phyloP scores from a whole-genome alignment of 2,329 filamentous ascomycete species.

The Meredithiella fracta region DNA sequence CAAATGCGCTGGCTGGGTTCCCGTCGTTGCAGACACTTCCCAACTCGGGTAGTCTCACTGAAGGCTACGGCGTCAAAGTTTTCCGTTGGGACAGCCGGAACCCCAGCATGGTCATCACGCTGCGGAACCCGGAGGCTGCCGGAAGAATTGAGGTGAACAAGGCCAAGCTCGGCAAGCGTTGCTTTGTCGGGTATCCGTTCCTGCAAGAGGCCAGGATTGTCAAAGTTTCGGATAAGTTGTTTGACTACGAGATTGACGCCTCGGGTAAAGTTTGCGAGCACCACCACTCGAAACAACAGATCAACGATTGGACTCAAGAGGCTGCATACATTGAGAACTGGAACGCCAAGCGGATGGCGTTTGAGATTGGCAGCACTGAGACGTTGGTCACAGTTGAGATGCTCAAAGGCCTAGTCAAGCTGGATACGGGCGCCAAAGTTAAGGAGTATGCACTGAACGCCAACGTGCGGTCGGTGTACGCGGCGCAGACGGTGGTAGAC shows the following conservation, averaged over 20 bases:
- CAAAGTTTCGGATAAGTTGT: constrained; percentile 81
- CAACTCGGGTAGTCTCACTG: constrained; percentile 54
- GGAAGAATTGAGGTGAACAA: constrained; percentile 59
- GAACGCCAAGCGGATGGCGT: constrained; percentile 83
- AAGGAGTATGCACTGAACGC: constrained; percentile 84
- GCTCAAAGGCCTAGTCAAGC: constrained; percentile 79
- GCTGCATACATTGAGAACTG: constrained; percentile 66
- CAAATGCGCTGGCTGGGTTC: constrained; percentile 78
- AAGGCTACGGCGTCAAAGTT: constrained; percentile 74
- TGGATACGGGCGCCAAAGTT: constrained; percentile 72
- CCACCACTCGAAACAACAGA: constrained; percentile 59
- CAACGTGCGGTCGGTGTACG: constrained; percentile 76
- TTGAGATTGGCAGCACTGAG: constrained; percentile 73
- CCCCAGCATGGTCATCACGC: constrained; percentile 84
- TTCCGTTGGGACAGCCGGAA: constrained; percentile 94
- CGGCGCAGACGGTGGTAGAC: constrained; percentile 81
- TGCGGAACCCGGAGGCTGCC: constrained; percentile 56
- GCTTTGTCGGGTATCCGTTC: constrained; percentile 89
- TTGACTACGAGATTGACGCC: constrained; percentile 62
- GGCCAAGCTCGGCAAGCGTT: constrained; percentile 63
- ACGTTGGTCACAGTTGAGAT: constrained; percentile 84
- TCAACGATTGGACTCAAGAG: constrained; percentile 71
- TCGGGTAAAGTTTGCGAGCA: constrained; percentile 47
- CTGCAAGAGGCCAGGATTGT: constrained; percentile 83
- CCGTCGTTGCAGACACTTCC: constrained; percentile 76